A percentile compares a stretch with the other conserved stretches of the same genome.
These are phyloP conservation scores for Boletus mariae DNA, from an alignment of 1,284 basidiomycete species.

Conservation along the genomic window DNA sequence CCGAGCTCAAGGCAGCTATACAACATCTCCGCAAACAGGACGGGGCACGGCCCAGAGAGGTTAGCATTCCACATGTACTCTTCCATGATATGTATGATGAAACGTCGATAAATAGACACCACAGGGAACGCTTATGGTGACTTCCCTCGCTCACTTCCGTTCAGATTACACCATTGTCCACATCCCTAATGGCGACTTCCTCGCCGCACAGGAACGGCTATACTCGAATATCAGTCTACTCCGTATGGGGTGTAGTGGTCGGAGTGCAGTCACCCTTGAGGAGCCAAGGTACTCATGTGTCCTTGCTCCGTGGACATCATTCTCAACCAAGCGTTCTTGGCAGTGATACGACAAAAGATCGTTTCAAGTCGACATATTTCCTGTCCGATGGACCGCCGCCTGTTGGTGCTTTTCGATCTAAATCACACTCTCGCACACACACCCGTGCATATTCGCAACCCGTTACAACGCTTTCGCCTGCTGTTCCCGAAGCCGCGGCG, in stretches of 20 bases:
- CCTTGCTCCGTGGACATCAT: constrained; percentile 7
- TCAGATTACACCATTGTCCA: constrained; percentile 80
- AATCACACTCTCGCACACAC: constrained; percentile 29
- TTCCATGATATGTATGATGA: constrained; percentile 13
- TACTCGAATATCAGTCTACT: constrained; percentile 76
- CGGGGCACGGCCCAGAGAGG: constrained; percentile 66
- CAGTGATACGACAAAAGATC: constrained; percentile 73
- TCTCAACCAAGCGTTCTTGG: constrained; percentile 9
- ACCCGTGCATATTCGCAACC: constrained; percentile 30
- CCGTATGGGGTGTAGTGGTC: constrained; percentile 72
- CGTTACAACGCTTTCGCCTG: constrained; percentile 25
- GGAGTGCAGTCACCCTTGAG: constrained; percentile 71
- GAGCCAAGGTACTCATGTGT: constrained; percentile 50
- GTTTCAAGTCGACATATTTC: constrained; percentile 67
- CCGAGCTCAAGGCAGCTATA: constrained; percentile 59
- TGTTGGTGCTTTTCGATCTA: constrained; percentile 26
- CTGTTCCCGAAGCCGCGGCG: constrained; percentile 20
- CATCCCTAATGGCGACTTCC: constrained; percentile 67
- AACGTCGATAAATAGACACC: constrained; percentile 42
- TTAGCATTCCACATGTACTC: constrained; percentile 22
- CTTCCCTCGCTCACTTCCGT: constrained; percentile 79
- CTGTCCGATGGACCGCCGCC: constrained; percentile 42
- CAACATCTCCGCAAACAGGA: constrained; percentile 56
- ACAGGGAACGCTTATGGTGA: constrained; percentile 70
- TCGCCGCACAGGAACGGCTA: constrained; percentile 57